phyloP scores from a whole-genome alignment of 805 yeast genomes.

The Starmerella asiatica region DNA sequence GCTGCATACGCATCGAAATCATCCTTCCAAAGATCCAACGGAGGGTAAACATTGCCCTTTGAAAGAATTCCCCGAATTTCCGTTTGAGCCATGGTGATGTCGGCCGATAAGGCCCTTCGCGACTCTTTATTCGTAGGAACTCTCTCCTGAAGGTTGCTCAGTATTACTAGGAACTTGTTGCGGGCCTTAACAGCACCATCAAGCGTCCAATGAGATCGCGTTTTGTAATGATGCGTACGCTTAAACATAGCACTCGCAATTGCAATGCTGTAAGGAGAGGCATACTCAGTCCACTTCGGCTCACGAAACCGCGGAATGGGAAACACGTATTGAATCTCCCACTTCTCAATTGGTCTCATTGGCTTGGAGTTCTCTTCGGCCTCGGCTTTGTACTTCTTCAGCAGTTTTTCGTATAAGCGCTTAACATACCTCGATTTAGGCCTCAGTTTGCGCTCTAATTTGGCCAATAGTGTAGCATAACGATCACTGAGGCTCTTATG shows the following conservation, averaged over 20 bases:
- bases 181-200: neutral
- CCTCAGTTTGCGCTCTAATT: neutral
- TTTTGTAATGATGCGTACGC: conserved; percentile 1
- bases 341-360: neutral
- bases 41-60: neutral
- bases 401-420: neutral
- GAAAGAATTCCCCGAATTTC: neutral
- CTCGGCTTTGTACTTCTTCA: neutral
- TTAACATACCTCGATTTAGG: neutral
- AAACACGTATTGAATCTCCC: conserved; percentile 5
- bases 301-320: neutral
- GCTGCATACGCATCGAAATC: no score
- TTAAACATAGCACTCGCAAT: neutral
- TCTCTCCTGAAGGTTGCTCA: neutral
- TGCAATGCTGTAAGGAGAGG: neutral
- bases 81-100: neutral
- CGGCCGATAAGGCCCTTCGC: neutral
- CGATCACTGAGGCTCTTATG: neutral
- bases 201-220: conserved; percentile 3
- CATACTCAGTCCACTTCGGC: conserved; percentile 1
- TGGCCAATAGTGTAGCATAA: neutral
- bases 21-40: neutral
- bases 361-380: neutral
- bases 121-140: neutral
- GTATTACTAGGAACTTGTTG: neutral